Evolutionary conservation across 2,329 filamentous ascomycete genomes (phyloP), one percentile per base, ranked within the genome.

Genomic region (Cytospora piceae): DNA sequence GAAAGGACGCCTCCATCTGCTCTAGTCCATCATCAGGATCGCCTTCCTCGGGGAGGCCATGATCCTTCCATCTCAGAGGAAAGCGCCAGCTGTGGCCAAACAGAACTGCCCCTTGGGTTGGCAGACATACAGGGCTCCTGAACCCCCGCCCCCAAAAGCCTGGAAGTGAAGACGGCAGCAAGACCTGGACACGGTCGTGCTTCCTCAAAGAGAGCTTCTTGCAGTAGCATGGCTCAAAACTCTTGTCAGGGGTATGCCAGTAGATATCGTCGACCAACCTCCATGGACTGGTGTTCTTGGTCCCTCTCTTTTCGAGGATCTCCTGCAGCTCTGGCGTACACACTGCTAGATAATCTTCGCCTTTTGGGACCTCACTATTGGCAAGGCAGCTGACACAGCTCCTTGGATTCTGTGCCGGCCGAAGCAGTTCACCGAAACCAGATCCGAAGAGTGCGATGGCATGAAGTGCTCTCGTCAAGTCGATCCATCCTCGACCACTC

Each of bases 401-500:
- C 4, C 12, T 5, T 12, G 22, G 8, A 1, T 11, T 15, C 14
- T 58, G 24, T 3, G 55, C 15, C 9, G 61, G 55, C 39, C 53
- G 54, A 15, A 71, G 66, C 14, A 73, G 63, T 3, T 72, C 71
- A 1, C 71, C 71, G 37, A 72, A 73, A 0, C 70, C 69, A 17
- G 27, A 49, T 11, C 71, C 70, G 22, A 73, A 70, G 3, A 73
- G 49, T 0, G 70, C 70, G 17, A 72, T 59, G 11, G 70, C 72
- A 37, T 70, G 58, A 2, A 76, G 69, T 6, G 70, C 68, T 58
- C 73, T 67, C 5, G 70, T 72, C 17, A 77, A 73, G 56, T 76
- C 73, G 22, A 75, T 67, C 76, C 75, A 78, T 1, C 69, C 69
- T 34, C 69, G 68, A 0, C 71, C 73, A 5, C 52, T 53, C 1